These are phyloP conservation scores for Dacryopinax spathularia DNA, from an alignment of 768 basidiomycete genomes.

Conservation along the genomic window DNA sequence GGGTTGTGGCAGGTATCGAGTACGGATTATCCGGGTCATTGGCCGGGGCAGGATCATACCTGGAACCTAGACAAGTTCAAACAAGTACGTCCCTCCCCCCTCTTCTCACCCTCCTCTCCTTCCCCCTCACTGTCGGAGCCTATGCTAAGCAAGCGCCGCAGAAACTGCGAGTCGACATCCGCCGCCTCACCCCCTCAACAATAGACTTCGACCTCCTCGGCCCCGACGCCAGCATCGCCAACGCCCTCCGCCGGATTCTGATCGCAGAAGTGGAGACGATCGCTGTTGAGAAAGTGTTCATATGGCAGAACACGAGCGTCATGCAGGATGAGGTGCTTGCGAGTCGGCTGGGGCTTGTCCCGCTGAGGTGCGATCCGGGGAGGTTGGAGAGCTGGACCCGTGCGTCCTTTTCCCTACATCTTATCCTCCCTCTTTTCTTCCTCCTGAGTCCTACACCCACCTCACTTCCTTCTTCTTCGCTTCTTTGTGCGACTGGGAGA, in stretches of 20 bases:
- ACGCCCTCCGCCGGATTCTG: slow-evolving; percentile 81
- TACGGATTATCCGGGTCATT: slow-evolving; percentile 82
- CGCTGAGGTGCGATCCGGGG: slow-evolving; percentile 72
- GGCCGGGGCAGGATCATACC: slow-evolving; percentile 67
- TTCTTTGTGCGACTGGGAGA: no score
- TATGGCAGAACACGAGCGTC: slow-evolving; percentile 90
- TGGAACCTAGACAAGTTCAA: slow-evolving; percentile 70
- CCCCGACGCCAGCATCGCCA: slow-evolving; percentile 90
- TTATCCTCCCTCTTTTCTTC: no score
- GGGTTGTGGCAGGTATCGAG: slow-evolving; percentile 48
- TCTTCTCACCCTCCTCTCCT: neutral
- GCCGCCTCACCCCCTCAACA: slow-evolving; percentile 64
- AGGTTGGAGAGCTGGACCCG: slow-evolving; percentile 34
- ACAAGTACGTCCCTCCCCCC: slow-evolving; percentile 37
- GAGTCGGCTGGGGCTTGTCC: slow-evolving; percentile 83
- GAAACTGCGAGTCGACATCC: slow-evolving; percentile 60
- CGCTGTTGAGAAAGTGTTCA: slow-evolving; percentile 78
- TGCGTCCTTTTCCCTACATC: slow-evolving; percentile 2
- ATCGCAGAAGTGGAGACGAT: slow-evolving; percentile 87
- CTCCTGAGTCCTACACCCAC: no score
- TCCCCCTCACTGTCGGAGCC: neutral
- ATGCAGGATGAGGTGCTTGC: slow-evolving; percentile 88
- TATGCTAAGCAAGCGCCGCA: slow-evolving; percentile 30
- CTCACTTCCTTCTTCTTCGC: no score
- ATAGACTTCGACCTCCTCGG: slow-evolving; percentile 93